Conservation (phyloP, 2,329 filamentous ascomycete genomes). For the Sporothrix humicola region DNA sequence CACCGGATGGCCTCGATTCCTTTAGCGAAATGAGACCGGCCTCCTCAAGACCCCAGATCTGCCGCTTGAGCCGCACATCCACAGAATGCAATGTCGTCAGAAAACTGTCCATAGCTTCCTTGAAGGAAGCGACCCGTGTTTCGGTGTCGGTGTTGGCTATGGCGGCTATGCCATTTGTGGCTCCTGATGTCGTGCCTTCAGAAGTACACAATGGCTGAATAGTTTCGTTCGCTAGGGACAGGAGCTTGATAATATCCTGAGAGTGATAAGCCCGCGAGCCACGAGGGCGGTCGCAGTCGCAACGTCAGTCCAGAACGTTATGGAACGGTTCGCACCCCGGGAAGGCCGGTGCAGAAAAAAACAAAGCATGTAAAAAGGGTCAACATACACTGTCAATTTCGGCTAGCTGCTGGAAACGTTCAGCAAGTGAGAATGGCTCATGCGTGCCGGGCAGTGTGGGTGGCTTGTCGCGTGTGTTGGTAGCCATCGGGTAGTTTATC, state of each 20-base stretch:
- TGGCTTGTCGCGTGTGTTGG: background rate
- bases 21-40: slow-evolving; percentile 70
- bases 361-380: background rate
- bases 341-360: background rate
- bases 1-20: slow-evolving; percentile 40
- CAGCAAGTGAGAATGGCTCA: slow-evolving; percentile 70
- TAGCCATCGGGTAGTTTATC: background rate
- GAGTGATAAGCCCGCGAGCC: background rate
- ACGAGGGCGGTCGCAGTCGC: too few species aligned
- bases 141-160: slow-evolving; percentile 42
- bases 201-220: slow-evolving; percentile 66
- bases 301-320: background rate
- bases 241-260: slow-evolving; percentile 55
- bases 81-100: slow-evolving; percentile 75
- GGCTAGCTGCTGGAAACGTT: slow-evolving; percentile 80
- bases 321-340: background rate
- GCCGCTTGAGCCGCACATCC: slow-evolving; percentile 74
- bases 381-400: slow-evolving; percentile 74
- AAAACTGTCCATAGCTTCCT: slow-evolving; percentile 68
- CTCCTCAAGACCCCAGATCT: slow-evolving; percentile 82
- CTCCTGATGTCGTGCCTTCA: slow-evolving; percentile 16
- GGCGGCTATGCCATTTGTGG: background rate
- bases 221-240: slow-evolving; percentile 60
- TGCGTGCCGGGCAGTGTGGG: slow-evolving; percentile 39
- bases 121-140: slow-evolving; percentile 62